Evolutionary conservation across 2,329 filamentous ascomycete species (phyloP).

Genomic region (Aspergillus japonicus): DNA sequence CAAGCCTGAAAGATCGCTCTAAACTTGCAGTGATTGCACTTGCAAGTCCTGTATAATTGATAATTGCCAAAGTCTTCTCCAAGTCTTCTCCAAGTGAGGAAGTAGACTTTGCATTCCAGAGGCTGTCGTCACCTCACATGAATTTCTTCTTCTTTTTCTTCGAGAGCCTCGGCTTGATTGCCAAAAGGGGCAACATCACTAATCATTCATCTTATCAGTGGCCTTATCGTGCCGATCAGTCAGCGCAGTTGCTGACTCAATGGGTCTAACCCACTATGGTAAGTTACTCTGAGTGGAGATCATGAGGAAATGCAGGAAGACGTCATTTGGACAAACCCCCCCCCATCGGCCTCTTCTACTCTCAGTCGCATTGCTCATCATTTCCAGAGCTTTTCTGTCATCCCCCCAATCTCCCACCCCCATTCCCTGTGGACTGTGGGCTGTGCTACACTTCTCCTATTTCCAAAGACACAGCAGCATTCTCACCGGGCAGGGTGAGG

Average conservation of each 20-base stretch:
- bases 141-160: background rate
- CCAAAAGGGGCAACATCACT: conserved; percentile 10
- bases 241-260: background rate
- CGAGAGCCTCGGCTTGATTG: conserved; percentile 17
- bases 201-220: conserved; percentile 4
- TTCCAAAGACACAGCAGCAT: conserved; percentile 3
- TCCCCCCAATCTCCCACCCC: no score
- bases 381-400: no score
- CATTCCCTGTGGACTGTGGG: background rate
- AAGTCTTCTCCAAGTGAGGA: background rate
- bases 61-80: no score
- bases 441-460: background rate
- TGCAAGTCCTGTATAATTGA: background rate
- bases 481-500: background rate
- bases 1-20: background rate
- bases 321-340: conserved; percentile 3
- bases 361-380: background rate
- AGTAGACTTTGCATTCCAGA: background rate
- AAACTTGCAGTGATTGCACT: background rate
- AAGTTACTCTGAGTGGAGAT: background rate
- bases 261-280: background rate
- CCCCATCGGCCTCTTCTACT: background rate
- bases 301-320: background rate
- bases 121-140: background rate
- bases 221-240: conserved; percentile 1